Evolutionary conservation across 2,329 filamentous ascomycete species (phyloP), one percentile per base, ranked within the genome.

Genomic region (Ceratocystis alfenasii): DNA sequence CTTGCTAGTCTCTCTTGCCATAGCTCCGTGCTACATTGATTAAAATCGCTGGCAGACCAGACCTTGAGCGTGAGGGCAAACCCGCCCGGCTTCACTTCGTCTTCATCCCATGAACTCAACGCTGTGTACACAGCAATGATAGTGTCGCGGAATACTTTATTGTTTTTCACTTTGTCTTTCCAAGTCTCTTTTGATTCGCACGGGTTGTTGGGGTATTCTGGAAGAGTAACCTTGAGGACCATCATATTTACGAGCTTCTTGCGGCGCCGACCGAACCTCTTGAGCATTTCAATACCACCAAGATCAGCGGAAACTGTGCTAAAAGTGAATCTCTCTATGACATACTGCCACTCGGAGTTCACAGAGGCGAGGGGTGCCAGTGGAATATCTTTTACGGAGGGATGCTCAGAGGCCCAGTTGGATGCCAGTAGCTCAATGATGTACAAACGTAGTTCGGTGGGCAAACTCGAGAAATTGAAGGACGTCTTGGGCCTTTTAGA

Each of bases 1-100:
- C 69, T 67, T 65, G 66, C 69, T 6, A 70, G 67, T 36, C 70
- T 68, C n/a, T 67, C 50, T 44, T 70, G 67, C 70, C 69, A 71
- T 20, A 69, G 64, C 44, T 69, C 63, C 50, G 68, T 67, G 28
- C 64, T 55, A 20, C 69, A 64, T 59, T 71, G 70, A 33, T 69
- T 64, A 22, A 71, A 66, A 63, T 71, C 70, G 41, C 70, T 70
- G 3, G 64, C 63, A 7, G 70, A 70, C 4, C 64, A 69, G 25
- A 69, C 66, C 25, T 60, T 67, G 46, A 71, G 45, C 30, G 53
- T 60, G 33, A 71, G 59, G 28, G 66, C 59, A 62, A 71, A 65
- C 45, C 70, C 70, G 10, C 62, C 68, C n/a, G 46, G 62, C 57
- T 63, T 44, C 7, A 70, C 68, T 17, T 70, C 69, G 17, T 68